phyloP scores from a whole-genome alignment of 2,329 filamentous ascomycete genomes.

The Botrytis sinoallii region DNA sequence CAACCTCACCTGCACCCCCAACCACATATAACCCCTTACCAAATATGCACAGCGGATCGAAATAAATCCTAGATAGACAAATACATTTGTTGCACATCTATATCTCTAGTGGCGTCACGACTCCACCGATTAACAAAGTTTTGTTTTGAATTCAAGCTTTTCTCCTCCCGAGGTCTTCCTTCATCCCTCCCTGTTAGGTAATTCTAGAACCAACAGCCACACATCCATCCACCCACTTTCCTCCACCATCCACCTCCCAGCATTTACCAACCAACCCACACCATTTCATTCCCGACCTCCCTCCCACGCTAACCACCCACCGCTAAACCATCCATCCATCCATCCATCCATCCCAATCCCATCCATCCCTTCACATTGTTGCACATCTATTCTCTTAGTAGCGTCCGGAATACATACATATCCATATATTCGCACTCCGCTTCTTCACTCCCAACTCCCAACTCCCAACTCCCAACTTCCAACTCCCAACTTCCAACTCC shows the following conservation, averaged over 20 bases:
- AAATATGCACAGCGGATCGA: background rate
- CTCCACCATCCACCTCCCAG: background rate
- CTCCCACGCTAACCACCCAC: too few species aligned
- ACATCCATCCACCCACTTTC: background rate
- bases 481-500: too few species aligned
- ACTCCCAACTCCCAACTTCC: too few species aligned
- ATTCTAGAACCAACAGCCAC: background rate
- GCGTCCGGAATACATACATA: too few species aligned
- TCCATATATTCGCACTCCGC: too few species aligned
- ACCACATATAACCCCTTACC: background rate
- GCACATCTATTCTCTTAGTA: background rate
- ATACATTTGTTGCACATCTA: conserved; percentile 7
- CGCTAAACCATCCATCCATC: too few species aligned
- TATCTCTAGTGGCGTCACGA: conserved; percentile 2
- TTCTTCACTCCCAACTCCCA: too few species aligned
- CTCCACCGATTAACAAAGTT: background rate
- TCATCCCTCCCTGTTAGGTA: background rate
- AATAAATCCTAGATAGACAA: background rate
- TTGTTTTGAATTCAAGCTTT: too few species aligned
- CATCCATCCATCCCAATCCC: too few species aligned
- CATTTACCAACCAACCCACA: background rate
- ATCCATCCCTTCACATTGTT: background rate
- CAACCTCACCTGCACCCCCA: background rate
- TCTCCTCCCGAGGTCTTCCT: background rate
- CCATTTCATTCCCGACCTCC: too few species aligned